Percentiles rank a stretch among this genome's conserved stretches.
phyloP scores from a whole-genome alignment of 257 asterid genomes.

The Galeopsis tetrahit region DNA sequence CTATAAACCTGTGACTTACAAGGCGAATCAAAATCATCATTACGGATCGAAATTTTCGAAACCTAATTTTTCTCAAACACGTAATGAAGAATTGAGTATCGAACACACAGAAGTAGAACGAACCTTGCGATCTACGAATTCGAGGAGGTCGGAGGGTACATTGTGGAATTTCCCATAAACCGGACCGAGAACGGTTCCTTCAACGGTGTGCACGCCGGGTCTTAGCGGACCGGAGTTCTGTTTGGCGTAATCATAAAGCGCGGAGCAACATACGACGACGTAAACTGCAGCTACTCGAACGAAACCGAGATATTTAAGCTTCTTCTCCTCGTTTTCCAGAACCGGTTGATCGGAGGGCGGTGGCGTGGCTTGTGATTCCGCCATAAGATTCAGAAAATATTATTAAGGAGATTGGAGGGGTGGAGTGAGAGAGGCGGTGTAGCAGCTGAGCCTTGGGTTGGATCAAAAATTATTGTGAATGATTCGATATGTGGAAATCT shows the following conservation, averaged over 20 bases:
- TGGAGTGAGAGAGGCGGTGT: conserved; percentile 6
- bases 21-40: background rate
- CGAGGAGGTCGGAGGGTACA: conserved; percentile 67
- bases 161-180: conserved; percentile 60
- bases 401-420: too few species aligned
- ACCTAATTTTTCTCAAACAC: background rate
- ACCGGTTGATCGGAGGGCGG: conserved; percentile 35
- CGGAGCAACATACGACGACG: conserved; percentile 57
- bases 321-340: conserved; percentile 44
- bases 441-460: too few species aligned
- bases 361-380: conserved; percentile 50
- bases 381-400: conserved; percentile 35
- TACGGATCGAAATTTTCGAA: background rate
- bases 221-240: conserved; percentile 74
- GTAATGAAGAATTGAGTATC: background rate
- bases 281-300: conserved; percentile 57
- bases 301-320: conserved; percentile 68
- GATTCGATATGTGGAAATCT: too few species aligned
- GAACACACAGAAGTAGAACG: background rate
- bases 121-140: conserved; percentile 77
- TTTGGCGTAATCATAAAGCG: conserved; percentile 70
- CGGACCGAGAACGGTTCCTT: conserved; percentile 68
- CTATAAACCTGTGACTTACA: background rate
- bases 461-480: too few species aligned
- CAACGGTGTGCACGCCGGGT: conserved; percentile 77